Base-by-base conservation (phyloP, 2,329 filamentous ascomycete species). In the Trichoderma sp. region DNA sequence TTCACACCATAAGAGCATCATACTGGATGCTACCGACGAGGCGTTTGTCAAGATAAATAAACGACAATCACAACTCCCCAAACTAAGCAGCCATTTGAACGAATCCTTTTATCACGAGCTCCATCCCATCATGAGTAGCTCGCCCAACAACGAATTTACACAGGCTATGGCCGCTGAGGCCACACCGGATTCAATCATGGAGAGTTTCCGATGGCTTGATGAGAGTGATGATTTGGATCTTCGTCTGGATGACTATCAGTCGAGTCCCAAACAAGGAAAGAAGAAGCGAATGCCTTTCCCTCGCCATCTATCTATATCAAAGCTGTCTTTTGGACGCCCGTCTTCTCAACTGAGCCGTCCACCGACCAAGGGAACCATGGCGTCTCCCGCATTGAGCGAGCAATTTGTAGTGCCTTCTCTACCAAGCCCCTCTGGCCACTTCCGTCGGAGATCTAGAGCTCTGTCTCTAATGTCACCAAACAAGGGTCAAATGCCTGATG, bases 171-270 rank as follows among this genome's bases (percentile, higher is more conserved):
- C 75, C 36, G 26, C 56, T 32, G 74, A 74, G 5, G 76, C 75
- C 34, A 77, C 87, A 75, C 81, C 87, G 43, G 85, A 88, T 65
- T 87, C 87, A 1, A 83, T 92, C 71, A 88, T 89, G 64, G 89
- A 93, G 73, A 91, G 86, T 77, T 92, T 94, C 75, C 86, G 90
- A 63, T 93, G 92, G 91, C 83, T 94, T 30, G 91, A 94, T 34
- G 90, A 93, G 71, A 90, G 93, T 68, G 87, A 91, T 21, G 88
- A 92, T 67, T 83, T 95, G 36, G 91, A 95, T 76, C 84, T 95
- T 47, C 86, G 86, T 47, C 81, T 94, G 36, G 90, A 93, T 77
- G 90, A 93, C 78, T 92, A 93, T 77, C 90, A 92, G 77, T 84
- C 87, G 60, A 90, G 90, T 75, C 82, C 53, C n/a, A 69, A 70